Evolutionary conservation across 176 grass and related monocot species (phyloP).

Genomic region (Chrysopogon serrulatus): DNA sequence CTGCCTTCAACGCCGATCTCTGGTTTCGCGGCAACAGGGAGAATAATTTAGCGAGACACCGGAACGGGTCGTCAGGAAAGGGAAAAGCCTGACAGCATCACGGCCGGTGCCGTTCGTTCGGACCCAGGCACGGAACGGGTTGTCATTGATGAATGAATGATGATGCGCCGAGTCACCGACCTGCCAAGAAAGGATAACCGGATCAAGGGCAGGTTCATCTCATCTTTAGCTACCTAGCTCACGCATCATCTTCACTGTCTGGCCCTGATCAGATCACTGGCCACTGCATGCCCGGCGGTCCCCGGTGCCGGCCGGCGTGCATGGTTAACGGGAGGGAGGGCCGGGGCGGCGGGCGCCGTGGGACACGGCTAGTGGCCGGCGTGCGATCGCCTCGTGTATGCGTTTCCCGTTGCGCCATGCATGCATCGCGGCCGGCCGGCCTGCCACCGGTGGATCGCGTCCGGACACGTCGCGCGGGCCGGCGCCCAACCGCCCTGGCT

Average conservation of each 20-base stretch:
- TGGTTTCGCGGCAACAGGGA: not conserved
- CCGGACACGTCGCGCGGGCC: conserved; percentile 32
- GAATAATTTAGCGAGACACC: conserved; percentile 1
- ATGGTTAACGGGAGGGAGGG: not conserved
- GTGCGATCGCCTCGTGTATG: not conserved
- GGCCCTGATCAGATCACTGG: not conserved
- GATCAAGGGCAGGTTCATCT: conserved; percentile 28
- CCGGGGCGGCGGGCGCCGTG: not conserved
- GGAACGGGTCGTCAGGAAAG: not conserved
- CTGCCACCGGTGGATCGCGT: conserved; percentile 6
- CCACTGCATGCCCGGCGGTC: not conserved
- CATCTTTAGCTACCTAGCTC: not conserved
- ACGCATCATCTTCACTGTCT: not conserved
- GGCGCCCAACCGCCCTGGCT: conserved; percentile 23
- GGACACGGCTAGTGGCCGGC: not conserved
- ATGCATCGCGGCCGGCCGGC: not conserved
- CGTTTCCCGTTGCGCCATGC: not conserved
- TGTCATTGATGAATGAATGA: not conserved
- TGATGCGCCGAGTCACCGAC: conserved; percentile 11
- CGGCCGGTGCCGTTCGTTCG: not conserved
- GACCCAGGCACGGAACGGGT: not conserved
- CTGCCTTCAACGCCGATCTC: not conserved
- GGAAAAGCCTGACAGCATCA: not conserved
- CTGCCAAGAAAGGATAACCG: not conserved
- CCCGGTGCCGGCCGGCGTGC: no score